Evolutionary conservation across 192 early-diverging fungal species (phyloP), one percentile per base, ranked within the genome.

Genomic region (Entophlyctis luteolus): DNA sequence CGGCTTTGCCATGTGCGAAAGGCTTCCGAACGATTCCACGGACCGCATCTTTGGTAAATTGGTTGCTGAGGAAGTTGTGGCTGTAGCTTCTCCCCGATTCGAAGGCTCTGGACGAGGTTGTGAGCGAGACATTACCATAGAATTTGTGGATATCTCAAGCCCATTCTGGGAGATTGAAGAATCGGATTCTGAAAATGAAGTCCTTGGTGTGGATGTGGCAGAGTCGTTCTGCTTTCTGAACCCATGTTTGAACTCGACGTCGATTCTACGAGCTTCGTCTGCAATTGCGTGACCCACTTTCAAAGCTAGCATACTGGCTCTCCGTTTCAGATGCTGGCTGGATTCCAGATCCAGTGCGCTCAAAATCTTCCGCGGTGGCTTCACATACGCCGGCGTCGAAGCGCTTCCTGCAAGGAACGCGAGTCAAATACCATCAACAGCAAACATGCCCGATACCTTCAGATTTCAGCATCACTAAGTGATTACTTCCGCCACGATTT

Each of bases 211-310:
- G 6, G 23, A 16, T 4, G 31, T 25, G 14, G 2, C 25, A 4
- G 18, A 4, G 28, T 63, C 60, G 23, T 34, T n/a, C 1, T 48
- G 28, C 16, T 28, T 20, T 31, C 47, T 0, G 6, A 20, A n/a
- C 10, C 33, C 60, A 4, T 2, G 23, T 18, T 23, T 34, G 33
- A 68, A 68, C 38, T 57, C 67, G 38, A 2, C 67, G 25, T 68
- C 55, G 31, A 68, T 68, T 25, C 42, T 8, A 8, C 28, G 14
- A 4, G 55, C 67, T 27, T 68, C 67, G 28, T 55, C 55, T 4
- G 67, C 67, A 0, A 68, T 29, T n/a, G 54, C 67, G 12, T 27
- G 52, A 4, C 36, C 67, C 3, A 68, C 39, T 48, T 46, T 55
- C 3, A 56, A 27, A 8, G 67, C 67, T 4, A 57, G 16, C 4